Percentiles rank a stretch among this genome's conserved stretches.
Conservation (phyloP, 2,329 filamentous ascomycete genomes). For the Aspergillaceae sp. region DNA sequence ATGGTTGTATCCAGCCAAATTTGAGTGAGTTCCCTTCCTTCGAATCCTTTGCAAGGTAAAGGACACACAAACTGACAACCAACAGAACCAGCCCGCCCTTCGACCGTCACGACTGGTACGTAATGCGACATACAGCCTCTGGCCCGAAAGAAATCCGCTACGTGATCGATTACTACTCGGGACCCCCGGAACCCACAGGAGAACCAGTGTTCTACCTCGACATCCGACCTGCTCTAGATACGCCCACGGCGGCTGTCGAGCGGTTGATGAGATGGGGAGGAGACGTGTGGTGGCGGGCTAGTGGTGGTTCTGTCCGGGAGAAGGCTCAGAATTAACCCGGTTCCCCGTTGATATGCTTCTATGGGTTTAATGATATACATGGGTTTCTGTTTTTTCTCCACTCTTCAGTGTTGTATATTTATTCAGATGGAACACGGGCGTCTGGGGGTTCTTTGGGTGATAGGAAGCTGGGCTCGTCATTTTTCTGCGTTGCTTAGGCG, state of each 20-base stretch:
- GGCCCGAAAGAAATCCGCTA: constrained; percentile 78
- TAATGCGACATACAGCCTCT: constrained; percentile 59
- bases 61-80: constrained; percentile 1
- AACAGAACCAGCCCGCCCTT: constrained; percentile 73
- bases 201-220: constrained; percentile 95
- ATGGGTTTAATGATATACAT: constrained; percentile 1
- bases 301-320: constrained; percentile 54
- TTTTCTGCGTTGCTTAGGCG: too few species aligned
- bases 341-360: neutral
- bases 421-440: constrained; percentile 18
- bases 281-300: constrained; percentile 88
- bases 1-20: constrained; percentile 69
- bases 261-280: constrained; percentile 80
- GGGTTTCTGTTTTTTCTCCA: constrained; percentile 12
- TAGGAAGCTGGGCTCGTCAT: too few species aligned
- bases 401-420: constrained; percentile 12
- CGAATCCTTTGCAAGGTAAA: neutral
- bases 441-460: constrained; percentile 5
- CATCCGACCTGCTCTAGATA: constrained; percentile 78
- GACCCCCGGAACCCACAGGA: constrained; percentile 68
- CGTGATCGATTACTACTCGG: constrained; percentile 94
- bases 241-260: constrained; percentile 71
- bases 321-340: constrained; percentile 8
- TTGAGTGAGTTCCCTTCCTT: constrained; percentile 48
- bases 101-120: constrained; percentile 95